Percentiles rank a stretch among this genome's conserved stretches.
These are phyloP conservation scores for Plantago coronopus DNA, from an alignment of 305 asterid genomes.

Conservation along the genomic window DNA sequence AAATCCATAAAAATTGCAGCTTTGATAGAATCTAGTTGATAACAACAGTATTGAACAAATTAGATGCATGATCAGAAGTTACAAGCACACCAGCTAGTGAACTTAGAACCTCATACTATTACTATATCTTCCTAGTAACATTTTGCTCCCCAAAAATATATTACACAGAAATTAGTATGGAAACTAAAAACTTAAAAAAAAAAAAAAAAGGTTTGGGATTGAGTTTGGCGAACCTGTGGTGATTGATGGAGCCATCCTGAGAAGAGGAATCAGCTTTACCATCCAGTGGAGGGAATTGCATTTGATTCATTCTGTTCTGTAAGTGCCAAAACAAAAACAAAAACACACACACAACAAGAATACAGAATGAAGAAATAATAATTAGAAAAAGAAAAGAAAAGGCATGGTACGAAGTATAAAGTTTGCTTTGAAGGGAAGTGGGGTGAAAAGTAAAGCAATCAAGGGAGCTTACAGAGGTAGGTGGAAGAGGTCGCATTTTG, in stretches of 20 bases:
- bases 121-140: too few relatives aligned
- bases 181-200: too few relatives aligned
- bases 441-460: constrained; percentile 12
- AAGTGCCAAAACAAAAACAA: constrained; percentile 14
- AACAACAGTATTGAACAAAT: too few relatives aligned
- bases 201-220: neutral
- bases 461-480: constrained; percentile 42
- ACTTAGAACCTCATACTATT: too few relatives aligned
- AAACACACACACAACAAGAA: neutral
- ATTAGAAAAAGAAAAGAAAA: neutral
- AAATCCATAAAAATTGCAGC: too few relatives aligned
- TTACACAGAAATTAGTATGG: neutral
- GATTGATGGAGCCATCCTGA: constrained; percentile 39
- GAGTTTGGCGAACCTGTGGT: constrained; percentile 37
- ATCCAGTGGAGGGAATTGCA: constrained; percentile 50
- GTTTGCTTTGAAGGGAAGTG: constrained; percentile 15
- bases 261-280: constrained; percentile 31
- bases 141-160: neutral
- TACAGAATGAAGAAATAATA: neutral
- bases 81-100: too few relatives aligned
- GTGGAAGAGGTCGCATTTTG: constrained; percentile 66
- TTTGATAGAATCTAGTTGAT: too few relatives aligned
- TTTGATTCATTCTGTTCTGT: constrained; percentile 55
- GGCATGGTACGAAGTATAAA: too few relatives aligned
- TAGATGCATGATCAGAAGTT: too few relatives aligned